Conservation (phyloP, 768 basidiomycete genomes). For the Lactifluus rugatus region DNA sequence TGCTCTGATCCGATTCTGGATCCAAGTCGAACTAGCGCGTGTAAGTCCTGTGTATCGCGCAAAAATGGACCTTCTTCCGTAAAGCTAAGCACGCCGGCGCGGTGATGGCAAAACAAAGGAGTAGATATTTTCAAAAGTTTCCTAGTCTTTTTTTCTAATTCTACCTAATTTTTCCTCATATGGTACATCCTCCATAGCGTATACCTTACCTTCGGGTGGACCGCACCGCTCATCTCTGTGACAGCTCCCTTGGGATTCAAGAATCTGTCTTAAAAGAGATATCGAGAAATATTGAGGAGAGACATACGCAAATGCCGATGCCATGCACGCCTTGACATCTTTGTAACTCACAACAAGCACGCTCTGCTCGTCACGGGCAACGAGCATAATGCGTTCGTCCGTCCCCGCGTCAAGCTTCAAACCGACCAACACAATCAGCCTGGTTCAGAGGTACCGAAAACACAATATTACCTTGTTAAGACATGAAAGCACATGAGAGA, state of each 20-base stretch:
- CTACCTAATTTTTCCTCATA: conserved; percentile 16
- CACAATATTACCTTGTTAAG: conserved; percentile 71
- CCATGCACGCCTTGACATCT: conserved; percentile 79
- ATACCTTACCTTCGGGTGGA: background rate
- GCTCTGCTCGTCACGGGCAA: conserved; percentile 91
- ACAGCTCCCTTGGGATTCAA: conserved; percentile 14
- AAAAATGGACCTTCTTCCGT: background rate
- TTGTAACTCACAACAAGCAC: conserved; percentile 91
- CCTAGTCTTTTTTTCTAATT: conserved; percentile 21
- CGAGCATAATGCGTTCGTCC: conserved; percentile 91
- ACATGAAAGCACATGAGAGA: conserved; percentile 84
- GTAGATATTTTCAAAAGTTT: conserved; percentile 11
- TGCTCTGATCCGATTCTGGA: background rate
- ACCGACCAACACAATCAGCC: background rate
- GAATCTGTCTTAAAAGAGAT: background rate
- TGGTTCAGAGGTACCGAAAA: background rate
- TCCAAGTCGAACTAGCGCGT: background rate
- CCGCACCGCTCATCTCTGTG: conserved; percentile 6
- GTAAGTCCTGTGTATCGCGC: background rate
- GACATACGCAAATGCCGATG: conserved; percentile 72
- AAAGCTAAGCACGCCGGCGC: background rate
- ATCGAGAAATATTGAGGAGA: background rate
- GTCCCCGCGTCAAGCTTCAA: conserved; percentile 80
- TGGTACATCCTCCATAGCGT: background rate
- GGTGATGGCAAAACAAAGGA: background rate